These are phyloP conservation scores for Blumeriella jaapii DNA, from an alignment of 2,329 filamentous ascomycete genomes.

Conservation along the genomic window DNA sequence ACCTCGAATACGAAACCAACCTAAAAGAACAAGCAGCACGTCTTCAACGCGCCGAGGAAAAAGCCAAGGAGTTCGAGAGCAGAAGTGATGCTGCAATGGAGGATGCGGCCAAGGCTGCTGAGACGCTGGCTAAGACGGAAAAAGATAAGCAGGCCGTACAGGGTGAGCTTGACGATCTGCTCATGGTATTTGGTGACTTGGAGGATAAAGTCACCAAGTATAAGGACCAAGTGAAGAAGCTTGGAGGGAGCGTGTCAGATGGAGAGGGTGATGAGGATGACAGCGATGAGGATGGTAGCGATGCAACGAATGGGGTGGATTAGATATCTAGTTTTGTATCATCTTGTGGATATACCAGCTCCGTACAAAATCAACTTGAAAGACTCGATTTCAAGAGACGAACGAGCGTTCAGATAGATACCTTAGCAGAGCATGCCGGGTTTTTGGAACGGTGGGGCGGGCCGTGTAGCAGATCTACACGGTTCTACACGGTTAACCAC, in stretches of 20 bases:
- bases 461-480: too few relatives aligned
- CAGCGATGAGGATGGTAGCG: conserved; percentile 38
- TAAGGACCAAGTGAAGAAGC: conserved; percentile 42
- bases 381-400: too few relatives aligned
- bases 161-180: conserved; percentile 65
- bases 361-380: not conserved
- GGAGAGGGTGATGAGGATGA: conserved; percentile 54
- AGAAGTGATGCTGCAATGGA: conserved; percentile 25
- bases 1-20: conserved; percentile 37
- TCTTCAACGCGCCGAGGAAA: conserved; percentile 30
- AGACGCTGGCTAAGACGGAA: conserved; percentile 36
- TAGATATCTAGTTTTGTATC: conserved; percentile 5
- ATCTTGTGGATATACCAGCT: conserved; percentile 8
- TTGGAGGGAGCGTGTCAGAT: conserved; percentile 64
- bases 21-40: conserved; percentile 21
- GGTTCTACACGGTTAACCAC: too few relatives aligned
- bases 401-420: too few relatives aligned
- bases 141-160: conserved; percentile 53
- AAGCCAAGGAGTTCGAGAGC: conserved; percentile 31
- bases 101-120: conserved; percentile 24
- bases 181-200: conserved; percentile 71
- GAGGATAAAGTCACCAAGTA: conserved; percentile 68
- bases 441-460: too few relatives aligned
- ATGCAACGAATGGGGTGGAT: conserved; percentile 31
- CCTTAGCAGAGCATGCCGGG: too few relatives aligned